A percentile compares a stretch with the other conserved stretches of the same genome.
phyloP scores from a whole-genome alignment of 371 early-diverging fungal species.

The Mucor plumbeus region DNA sequence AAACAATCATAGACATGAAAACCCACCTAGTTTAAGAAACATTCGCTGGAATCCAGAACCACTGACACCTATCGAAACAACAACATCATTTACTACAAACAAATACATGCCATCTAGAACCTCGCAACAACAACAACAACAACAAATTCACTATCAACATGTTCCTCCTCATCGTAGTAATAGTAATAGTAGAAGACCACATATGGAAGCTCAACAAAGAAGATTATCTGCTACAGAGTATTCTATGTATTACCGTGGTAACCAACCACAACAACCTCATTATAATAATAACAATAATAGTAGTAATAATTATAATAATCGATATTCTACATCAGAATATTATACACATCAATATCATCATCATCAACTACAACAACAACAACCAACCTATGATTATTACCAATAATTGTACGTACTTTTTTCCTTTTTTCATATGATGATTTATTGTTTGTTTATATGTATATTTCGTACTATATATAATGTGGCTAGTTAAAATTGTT shows the following conservation, averaged over 20 bases:
- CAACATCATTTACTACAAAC: constrained; percentile 8
- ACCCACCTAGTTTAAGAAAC: constrained; percentile 22
- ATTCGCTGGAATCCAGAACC: constrained; percentile 31
- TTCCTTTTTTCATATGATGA: not conserved
- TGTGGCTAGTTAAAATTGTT: not conserved
- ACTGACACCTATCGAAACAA: not conserved
- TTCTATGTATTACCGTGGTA: not conserved
- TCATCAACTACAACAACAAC: too few species aligned
- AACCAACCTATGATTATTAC: constrained; percentile 15
- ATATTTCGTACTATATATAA: not conserved
- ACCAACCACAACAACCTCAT: constrained; percentile 7
- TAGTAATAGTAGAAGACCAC: constrained; percentile 14
- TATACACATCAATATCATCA: constrained; percentile 15
- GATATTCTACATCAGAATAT: constrained; percentile 24
- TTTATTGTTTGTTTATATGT: constrained; percentile 8
- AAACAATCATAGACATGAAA: not conserved
- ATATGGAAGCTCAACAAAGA: constrained; percentile 8
- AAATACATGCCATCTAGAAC: constrained; percentile 10
- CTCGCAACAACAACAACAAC: constrained; percentile 3
- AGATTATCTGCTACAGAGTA: constrained; percentile 25
- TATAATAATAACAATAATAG: constrained; percentile 3
- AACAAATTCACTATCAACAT: not conserved
- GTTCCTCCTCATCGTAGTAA: constrained; percentile 5
- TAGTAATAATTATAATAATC: constrained; percentile 14
- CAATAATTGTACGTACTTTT: not conserved